A percentile compares a stretch with the other conserved stretches of the same genome.
Evolutionary conservation across 192 early-diverging fungal species (phyloP).

Genomic region (Dispira parvispora): DNA sequence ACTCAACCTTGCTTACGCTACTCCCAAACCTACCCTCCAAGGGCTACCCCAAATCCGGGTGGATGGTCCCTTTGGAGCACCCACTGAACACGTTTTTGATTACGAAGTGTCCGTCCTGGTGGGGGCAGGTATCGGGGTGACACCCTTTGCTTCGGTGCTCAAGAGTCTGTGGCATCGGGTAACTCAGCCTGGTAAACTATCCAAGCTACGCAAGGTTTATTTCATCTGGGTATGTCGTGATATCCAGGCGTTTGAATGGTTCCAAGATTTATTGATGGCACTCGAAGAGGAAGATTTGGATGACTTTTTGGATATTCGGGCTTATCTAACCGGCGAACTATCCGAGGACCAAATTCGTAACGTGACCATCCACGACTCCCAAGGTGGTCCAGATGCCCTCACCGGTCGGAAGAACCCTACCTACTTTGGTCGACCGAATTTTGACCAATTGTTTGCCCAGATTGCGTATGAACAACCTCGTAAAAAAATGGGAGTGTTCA

Average conservation of each 20-base stretch:
- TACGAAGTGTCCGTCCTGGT: slow-evolving; percentile 47
- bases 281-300: slow-evolving; percentile 39
- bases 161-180: slow-evolving; percentile 43
- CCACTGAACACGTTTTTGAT: slow-evolving; percentile 58
- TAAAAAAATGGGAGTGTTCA: slow-evolving; percentile 62
- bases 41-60: slow-evolving; percentile 38
- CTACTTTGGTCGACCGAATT: slow-evolving; percentile 70
- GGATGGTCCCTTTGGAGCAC: slow-evolving; percentile 71
- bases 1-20: background rate
- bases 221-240: slow-evolving; percentile 55
- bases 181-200: slow-evolving; percentile 15
- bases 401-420: slow-evolving; percentile 43
- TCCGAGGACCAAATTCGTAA: slow-evolving; percentile 40
- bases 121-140: slow-evolving; percentile 61
- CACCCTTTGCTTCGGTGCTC: slow-evolving; percentile 54
- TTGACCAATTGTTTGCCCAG: slow-evolving; percentile 42
- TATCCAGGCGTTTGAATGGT: slow-evolving; percentile 45
- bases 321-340: slow-evolving; percentile 45
- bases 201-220: slow-evolving; percentile 29
- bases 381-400: slow-evolving; percentile 42
- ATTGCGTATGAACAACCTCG: slow-evolving; percentile 29
- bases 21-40: background rate
- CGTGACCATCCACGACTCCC: slow-evolving; percentile 36
- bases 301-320: slow-evolving; percentile 43
- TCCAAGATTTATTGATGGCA: slow-evolving; percentile 41